Evolutionary conservation across 352 stramenopile species (phyloP), one percentile per base, ranked within the genome.

Genomic region (Aphanomyces invadans): DNA sequence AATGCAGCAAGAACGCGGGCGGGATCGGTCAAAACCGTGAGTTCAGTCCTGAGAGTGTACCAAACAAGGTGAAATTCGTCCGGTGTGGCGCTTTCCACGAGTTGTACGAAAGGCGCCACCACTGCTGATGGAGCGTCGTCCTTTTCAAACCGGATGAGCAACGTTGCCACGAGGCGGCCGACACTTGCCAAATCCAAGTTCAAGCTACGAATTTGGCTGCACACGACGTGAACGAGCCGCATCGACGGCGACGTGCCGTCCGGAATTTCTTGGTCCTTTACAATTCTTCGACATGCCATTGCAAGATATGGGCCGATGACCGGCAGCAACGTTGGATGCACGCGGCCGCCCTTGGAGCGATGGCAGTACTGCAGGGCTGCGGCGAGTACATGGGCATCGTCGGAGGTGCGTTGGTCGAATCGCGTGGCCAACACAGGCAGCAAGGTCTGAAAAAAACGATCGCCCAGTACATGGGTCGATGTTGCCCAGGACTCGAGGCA

Each of bases 31-130:
- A 26, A 9, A 15, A 33, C 17, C 10, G 55, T 46, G 2, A 89
- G 51, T 57, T 95, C 86, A 5, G 81, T 75, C 38, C 77, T 36
- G 44, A 90, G 51, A 32, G 81, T 90, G 11, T 76, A 64, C 2
- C 88, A 52, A 42, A 90, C 38, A 39, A 94, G 68, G n/a, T 70
- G 69, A 54, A 86, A 90, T 60, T 94, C 85, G 42, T 83, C 73
- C 61, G 83, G 88, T 72, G 83, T 90, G 5, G 81, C 72, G 62
- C 79, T 79, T n/a, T 63, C 39, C 2, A 91, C 59, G 9, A 94
- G 28, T 9, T 65, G 67, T 51, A 78, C 73, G 9, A 89, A 70
- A 26, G 78, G 10, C 0, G 29, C 70, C 4, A 31, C 21, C 15
- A 73, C 48, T 15, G 45, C 29, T 12, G 56, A 44, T 33, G 70